Evolutionary conservation across 1,139 yeast genomes (phyloP), one percentile per base, ranked within the genome.

Genomic region (Lodderomyces oxycetoniae): DNA sequence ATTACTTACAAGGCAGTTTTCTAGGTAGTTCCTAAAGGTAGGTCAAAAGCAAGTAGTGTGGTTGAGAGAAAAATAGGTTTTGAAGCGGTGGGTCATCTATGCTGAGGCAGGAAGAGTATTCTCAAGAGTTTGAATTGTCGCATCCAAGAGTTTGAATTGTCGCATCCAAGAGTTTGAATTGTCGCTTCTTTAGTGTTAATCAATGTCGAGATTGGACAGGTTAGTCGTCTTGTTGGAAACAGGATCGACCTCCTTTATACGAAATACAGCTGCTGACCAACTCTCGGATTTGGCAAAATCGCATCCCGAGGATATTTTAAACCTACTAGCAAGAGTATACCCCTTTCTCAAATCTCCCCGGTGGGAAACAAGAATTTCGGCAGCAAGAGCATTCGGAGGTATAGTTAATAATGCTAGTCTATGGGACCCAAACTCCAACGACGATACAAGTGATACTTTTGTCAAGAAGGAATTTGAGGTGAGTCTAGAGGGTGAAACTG

Each of bases 221-320:
- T 76, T 82, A 53, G 91, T 82, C 42, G 75, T 80, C 16, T 66
- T 91, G 41, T 65, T 93, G 45, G 98, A 93, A 61, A 86, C 96
- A 3, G 98, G 98, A 10, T 87, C 96, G 11, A 88, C 97, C 5
- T 86, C 87, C 26, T 85, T 87, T 55, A 93, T 93, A 32, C 74
- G 98, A 46, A 87, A 86, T 51, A 87, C 96, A 9, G 99, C 98
- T 1, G 98, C 98, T 2, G 96, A 91, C 52, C 99, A 93, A 59
- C 69, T 93, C 46, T 88, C 96, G 3, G 97, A 89, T 49, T 71
- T 93, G 33, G 97, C 96, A 20, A 84, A 83, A 55, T 82, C 85
- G 29, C 98, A 93, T 49, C 96, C 97, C 0, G 97, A 89, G 55
- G 98, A 93, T 52, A 76, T 85, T 20, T 69, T 88, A 38, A 83